Conservation (phyloP, 495 filamentous ascomycete species). For the Aspergillus asperescens region DNA sequence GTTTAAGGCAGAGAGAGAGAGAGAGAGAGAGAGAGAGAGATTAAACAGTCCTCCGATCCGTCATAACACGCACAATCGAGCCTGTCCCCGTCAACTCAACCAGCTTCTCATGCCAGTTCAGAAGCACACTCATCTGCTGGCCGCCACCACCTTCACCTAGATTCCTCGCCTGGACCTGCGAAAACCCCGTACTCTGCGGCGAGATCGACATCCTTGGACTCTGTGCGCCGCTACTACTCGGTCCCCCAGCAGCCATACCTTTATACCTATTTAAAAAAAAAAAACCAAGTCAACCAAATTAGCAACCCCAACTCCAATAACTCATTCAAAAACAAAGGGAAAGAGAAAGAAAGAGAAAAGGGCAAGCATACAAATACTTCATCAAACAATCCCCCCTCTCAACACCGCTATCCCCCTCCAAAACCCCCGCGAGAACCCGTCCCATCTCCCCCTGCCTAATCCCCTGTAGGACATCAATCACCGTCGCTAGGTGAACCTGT, state of each 20-base stretch:
- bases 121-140: conserved; percentile 83
- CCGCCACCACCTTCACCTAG: conserved; percentile 71
- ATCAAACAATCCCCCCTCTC: conserved; percentile 56
- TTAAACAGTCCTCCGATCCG: conserved; percentile 84
- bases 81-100: conserved; percentile 85
- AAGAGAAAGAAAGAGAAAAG: conserved; percentile 1
- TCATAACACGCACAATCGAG: conserved; percentile 85
- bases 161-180: conserved; percentile 67
- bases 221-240: conserved; percentile 29
- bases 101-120: conserved; percentile 95
- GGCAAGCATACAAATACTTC: conserved; percentile 44
- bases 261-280: conserved; percentile 57
- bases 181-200: conserved; percentile 81
- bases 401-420: conserved; percentile 50
- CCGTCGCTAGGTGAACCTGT: conserved; percentile 75
- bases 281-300: neutral
- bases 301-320: neutral
- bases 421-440: conserved; percentile 66
- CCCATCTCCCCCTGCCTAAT: conserved; percentile 90
- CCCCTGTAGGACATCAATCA: conserved; percentile 82
- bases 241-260: conserved; percentile 61
- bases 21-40: neutral
- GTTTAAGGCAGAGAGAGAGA: neutral
- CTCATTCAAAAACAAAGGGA: no score
- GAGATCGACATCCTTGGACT: conserved; percentile 52